Evolutionary conservation across 139 green algal genomes (phyloP).

Genomic region (Tetradesmus lagerheimii): DNA sequence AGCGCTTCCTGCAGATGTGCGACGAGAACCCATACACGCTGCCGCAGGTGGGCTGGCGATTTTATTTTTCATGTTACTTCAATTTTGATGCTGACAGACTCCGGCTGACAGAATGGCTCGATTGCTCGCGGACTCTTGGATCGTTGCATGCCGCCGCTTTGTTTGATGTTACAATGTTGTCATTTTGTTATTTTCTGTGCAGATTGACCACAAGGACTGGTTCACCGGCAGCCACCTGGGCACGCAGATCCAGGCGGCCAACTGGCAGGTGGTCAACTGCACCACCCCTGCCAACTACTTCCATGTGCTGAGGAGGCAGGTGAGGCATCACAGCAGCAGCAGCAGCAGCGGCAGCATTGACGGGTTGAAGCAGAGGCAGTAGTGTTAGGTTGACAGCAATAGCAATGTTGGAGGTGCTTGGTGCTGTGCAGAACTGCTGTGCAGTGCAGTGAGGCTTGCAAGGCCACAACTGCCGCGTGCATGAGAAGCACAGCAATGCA

Average conservation of each 20-base stretch:
- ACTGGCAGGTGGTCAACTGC: slow-evolving; percentile 97
- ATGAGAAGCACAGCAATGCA: no score
- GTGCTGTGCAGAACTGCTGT: no score
- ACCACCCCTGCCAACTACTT: slow-evolving; percentile 99
- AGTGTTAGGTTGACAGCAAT: no score
- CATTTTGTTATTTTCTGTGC: background rate
- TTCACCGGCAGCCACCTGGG: slow-evolving; percentile 88
- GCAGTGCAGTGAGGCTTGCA: no score
- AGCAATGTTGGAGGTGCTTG: background rate
- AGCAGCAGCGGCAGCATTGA: background rate
- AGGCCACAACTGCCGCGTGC: no score
- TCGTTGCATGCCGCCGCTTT: no score
- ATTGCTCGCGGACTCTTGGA: no score
- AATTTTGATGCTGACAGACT: no score
- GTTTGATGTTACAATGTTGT: background rate
- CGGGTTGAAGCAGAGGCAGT: background rate
- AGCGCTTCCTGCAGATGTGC: slow-evolving; percentile 95
- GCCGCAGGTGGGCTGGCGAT: slow-evolving; percentile 64
- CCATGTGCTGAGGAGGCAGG: slow-evolving; percentile 93
- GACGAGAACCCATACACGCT: slow-evolving; percentile 95
- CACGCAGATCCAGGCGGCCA: slow-evolving; percentile 89
- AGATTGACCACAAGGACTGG: slow-evolving; percentile 85
- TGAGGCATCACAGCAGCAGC: slow-evolving; percentile 39
- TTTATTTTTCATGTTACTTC: no score
- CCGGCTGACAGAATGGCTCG: no score